A percentile compares a stretch with the other conserved stretches of the same genome.
Evolutionary conservation across 768 basidiomycete genomes (phyloP).

Genomic region (Fomitopsis serialis): DNA sequence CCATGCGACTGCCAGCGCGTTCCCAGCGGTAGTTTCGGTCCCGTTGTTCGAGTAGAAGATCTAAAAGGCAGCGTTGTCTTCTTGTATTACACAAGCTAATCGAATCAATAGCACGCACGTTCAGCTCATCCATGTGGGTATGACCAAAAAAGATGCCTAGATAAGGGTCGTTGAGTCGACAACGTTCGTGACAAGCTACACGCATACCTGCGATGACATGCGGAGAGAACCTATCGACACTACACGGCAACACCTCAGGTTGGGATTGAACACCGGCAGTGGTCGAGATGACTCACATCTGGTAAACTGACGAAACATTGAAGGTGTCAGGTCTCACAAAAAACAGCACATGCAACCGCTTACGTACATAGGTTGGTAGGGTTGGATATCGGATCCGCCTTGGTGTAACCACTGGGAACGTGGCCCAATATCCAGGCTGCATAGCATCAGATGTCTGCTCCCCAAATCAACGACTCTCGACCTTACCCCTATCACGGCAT

Average conservation of each 20-base stretch:
- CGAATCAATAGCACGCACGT: conserved; percentile 39
- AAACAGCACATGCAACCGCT: too few species aligned
- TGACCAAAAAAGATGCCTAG: conserved; percentile 70
- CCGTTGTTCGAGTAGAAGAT: conserved; percentile 72
- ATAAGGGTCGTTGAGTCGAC: conserved; percentile 17
- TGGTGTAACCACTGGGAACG: conserved; percentile 66
- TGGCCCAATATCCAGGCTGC: conserved; percentile 50
- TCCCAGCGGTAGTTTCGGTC: conserved; percentile 49
- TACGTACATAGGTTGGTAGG: conserved; percentile 62
- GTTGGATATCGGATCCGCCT: conserved; percentile 56
- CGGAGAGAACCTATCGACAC: conserved; percentile 68
- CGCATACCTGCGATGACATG: conserved; percentile 69
- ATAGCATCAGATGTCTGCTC: too few species aligned
- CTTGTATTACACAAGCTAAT: conserved; percentile 15
- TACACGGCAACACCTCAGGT: background rate
- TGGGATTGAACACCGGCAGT: background rate
- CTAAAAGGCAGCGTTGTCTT: conserved; percentile 23
- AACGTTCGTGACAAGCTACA: background rate
- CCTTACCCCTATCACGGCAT: conserved; percentile 62
- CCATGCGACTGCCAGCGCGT: conserved; percentile 51
- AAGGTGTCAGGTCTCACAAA: background rate
- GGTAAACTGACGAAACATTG: conserved; percentile 32
- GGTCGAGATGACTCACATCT: conserved; percentile 32
- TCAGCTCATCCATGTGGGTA: conserved; percentile 68
- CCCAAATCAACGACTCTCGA: background rate